Evolutionary conservation across 106 monocot species (phyloP), one percentile per base, ranked within the genome.

Genomic region (Allium sativum): DNA sequence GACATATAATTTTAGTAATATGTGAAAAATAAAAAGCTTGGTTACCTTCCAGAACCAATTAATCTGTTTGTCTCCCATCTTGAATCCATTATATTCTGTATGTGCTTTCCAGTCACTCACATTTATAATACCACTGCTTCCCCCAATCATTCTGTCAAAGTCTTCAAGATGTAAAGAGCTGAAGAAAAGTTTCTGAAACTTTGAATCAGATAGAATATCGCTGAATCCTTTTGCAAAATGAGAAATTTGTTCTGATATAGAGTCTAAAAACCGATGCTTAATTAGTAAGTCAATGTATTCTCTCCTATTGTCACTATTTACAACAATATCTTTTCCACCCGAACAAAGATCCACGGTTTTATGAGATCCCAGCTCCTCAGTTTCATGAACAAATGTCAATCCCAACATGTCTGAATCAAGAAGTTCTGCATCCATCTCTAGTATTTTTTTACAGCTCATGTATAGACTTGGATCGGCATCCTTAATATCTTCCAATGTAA

Each of bases 31-130:
- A n/a, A n/a, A n/a, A n/a, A n/a, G n/a, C n/a, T n/a, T n/a, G n/a
- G n/a, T n/a, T n/a, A n/a, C n/a, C n/a, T n/a, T n/a, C 88, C 88
- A 88, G 55, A 88, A 88, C 88, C 88, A 88, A 52, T 16, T 44
- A 68, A 88, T 80, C 45, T 80, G 83, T 42, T 53, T 18, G 76
- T 83, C 80, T 18, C 58, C 72, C 58, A 55, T 65, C 18, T 54
- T 63, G 77, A 77, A 88, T 18, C 80, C 79, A 50, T 69, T 72
- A 60, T 88, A 88, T 19, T 75, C 77, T 44, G 88, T 88, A 70
- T 88, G 83, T 67, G 59, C 68, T 67, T 80, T 83, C 88, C 88
- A 88, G 7, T 88, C 88, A 7, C 20, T 68, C 20, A 78, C 53
- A 50, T 53, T 72, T 45, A 87, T 79, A 16, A n/a, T 31, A 19